These are phyloP conservation scores for Puccinia coronata DNA, from an alignment of 1,284 basidiomycete genomes.

Conservation along the genomic window DNA sequence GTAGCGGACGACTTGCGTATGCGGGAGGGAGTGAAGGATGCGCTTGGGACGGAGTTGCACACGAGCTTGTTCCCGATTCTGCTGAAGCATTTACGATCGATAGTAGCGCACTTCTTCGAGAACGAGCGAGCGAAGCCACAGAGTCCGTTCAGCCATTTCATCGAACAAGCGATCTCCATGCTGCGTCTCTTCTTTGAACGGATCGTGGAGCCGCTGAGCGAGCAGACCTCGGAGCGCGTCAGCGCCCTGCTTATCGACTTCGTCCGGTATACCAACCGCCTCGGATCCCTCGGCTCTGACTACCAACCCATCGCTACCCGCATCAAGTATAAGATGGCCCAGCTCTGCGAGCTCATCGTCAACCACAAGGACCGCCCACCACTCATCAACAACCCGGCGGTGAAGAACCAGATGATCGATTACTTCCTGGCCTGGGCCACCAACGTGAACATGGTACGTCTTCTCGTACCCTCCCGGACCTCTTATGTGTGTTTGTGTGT, in stretches of 20 bases:
- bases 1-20: slow-evolving; percentile 68
- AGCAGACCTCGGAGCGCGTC: slow-evolving; percentile 64
- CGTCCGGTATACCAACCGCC: slow-evolving; percentile 45
- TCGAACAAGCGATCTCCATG: slow-evolving; percentile 73
- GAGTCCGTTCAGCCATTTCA: slow-evolving; percentile 66
- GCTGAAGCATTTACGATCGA: slow-evolving; percentile 74
- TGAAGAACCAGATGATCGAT: slow-evolving; percentile 50
- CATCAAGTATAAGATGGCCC: slow-evolving; percentile 74
- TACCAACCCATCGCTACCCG: slow-evolving; percentile 57
- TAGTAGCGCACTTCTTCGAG: slow-evolving; percentile 58
- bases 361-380: slow-evolving; percentile 67
- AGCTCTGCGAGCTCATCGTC: slow-evolving; percentile 70
- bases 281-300: slow-evolving; percentile 22
- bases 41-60: slow-evolving; percentile 75
- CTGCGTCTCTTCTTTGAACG: slow-evolving; percentile 76
- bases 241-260: slow-evolving; percentile 41
- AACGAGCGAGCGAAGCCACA: slow-evolving; percentile 47
- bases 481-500: too few relatives aligned
- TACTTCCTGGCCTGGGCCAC: slow-evolving; percentile 48
- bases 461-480: too few relatives aligned
- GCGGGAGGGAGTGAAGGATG: slow-evolving; percentile 75
- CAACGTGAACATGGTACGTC: slow-evolving; percentile 28
- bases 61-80: slow-evolving; percentile 69
- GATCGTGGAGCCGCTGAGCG: slow-evolving; percentile 65
- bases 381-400: slow-evolving; percentile 55